These are phyloP conservation scores for Anastatica hierochuntica DNA, from an alignment of 345 rosid species.

Conservation along the genomic window DNA sequence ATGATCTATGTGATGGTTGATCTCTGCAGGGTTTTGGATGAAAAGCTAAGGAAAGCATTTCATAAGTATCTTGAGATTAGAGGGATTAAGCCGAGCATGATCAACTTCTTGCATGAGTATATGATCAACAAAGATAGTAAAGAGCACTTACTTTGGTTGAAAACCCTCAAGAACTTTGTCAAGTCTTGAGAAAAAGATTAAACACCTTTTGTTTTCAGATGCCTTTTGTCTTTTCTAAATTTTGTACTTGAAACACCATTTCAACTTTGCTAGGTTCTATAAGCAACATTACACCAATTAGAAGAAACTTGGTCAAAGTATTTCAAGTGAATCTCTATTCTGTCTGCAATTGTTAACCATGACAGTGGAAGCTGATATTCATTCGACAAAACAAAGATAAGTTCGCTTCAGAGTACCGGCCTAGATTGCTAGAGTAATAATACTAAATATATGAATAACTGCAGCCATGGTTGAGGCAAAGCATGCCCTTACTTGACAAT, in stretches of 20 bases:
- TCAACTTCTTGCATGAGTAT: constrained; percentile 83
- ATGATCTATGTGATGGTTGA: constrained; percentile 5
- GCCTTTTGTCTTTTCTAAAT: not conserved
- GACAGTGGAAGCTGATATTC: not conserved
- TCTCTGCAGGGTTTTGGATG: constrained; percentile 67
- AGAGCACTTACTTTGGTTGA: constrained; percentile 63
- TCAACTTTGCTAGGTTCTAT: constrained; percentile 4
- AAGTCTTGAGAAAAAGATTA: constrained; percentile 28
- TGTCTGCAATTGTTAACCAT: constrained; percentile 7
- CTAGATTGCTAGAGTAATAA: not conserved
- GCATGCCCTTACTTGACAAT: constrained; percentile 11
- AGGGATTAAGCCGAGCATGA: constrained; percentile 64
- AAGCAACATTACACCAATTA: constrained; percentile 17
- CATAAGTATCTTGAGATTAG: constrained; percentile 68
- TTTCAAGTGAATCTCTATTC: constrained; percentile 5
- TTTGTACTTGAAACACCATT: constrained; percentile 9
- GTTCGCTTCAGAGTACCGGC: not conserved
- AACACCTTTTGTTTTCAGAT: not conserved
- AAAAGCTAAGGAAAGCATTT: constrained; percentile 65
- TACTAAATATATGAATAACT: not conserved
- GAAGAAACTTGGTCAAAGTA: constrained; percentile 15
- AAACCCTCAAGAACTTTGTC: constrained; percentile 56
- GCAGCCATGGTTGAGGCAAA: not conserved
- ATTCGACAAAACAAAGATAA: constrained; percentile 1
- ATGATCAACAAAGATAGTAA: constrained; percentile 81